Conservation (phyloP, 768 basidiomycete species). For the Suillus spraguei region DNA sequence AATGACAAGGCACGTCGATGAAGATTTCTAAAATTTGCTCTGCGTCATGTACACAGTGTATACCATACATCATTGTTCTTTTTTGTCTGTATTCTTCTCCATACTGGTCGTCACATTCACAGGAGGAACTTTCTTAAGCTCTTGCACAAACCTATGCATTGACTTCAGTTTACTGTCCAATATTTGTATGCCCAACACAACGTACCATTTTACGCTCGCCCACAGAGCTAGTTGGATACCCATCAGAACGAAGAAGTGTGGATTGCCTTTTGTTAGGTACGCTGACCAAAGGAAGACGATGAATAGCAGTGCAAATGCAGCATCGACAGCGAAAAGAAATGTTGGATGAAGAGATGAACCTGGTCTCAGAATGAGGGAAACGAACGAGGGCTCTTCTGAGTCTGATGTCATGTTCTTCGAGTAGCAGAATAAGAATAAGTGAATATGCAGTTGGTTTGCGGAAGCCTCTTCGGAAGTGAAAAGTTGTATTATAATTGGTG, state of each 20-base stretch:
- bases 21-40: conserved; percentile 14
- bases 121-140: conserved; percentile 47
- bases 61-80: conserved; percentile 23
- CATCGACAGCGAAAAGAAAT: conserved; percentile 66
- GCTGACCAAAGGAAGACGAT: conserved; percentile 60
- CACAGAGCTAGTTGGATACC: conserved; percentile 68
- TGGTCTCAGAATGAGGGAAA: conserved; percentile 65
- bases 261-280: conserved; percentile 61
- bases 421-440: too few relatives aligned
- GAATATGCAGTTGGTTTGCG: too few relatives aligned
- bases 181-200: conserved; percentile 12
- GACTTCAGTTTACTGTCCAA: conserved; percentile 7
- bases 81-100: conserved; percentile 23
- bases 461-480: too few relatives aligned
- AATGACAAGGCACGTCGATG: conserved; percentile 56
- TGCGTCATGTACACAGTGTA: conserved; percentile 10
- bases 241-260: conserved; percentile 69
- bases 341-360: conserved; percentile 77
- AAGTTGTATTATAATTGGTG: too few relatives aligned
- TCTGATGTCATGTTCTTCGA: conserved; percentile 12
- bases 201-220: conserved; percentile 82
- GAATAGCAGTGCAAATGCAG: conserved; percentile 58
- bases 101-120: conserved; percentile 11
- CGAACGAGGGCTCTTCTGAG: conserved; percentile 33
- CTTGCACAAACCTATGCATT: conserved; percentile 62